phyloP scores from a whole-genome alignment of 2,329 filamentous ascomycete genomes.

The Penicillium sp. region DNA sequence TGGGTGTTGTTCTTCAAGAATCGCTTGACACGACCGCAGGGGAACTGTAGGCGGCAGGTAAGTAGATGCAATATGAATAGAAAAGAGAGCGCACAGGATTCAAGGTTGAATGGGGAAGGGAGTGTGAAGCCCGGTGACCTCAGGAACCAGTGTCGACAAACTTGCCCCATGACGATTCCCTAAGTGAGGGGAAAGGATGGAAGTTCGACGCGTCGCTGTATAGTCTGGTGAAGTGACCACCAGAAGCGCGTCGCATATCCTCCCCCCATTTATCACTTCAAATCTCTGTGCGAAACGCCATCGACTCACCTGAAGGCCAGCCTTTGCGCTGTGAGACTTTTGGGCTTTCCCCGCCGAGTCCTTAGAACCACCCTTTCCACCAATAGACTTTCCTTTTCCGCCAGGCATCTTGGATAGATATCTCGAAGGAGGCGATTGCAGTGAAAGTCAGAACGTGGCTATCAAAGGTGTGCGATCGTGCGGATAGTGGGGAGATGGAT shows the following conservation, averaged over 20 bases:
- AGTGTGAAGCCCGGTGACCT: too few species aligned
- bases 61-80: conserved; percentile 14
- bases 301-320: conserved; percentile 79
- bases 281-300: background rate
- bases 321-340: conserved; percentile 89
- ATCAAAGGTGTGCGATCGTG: conserved; percentile 15
- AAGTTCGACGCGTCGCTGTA: conserved; percentile 17
- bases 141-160: background rate
- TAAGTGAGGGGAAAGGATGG: conserved; percentile 8
- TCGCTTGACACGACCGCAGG: conserved; percentile 99
- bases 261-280: background rate
- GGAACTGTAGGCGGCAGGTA: conserved; percentile 60
- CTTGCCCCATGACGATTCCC: conserved; percentile 1
- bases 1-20: conserved; percentile 99
- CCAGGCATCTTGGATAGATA: conserved; percentile 57
- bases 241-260: conserved; percentile 5
- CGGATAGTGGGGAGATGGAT: conserved; percentile 24
- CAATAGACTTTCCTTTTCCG: conserved; percentile 88
- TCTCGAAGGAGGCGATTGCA: conserved; percentile 20
- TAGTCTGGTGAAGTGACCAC: conserved; percentile 7
- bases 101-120: too few species aligned
- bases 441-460: conserved; percentile 24
- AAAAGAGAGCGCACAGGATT: background rate
- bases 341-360: conserved; percentile 78
- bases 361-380: conserved; percentile 87